Percentiles rank a stretch among this genome's conserved stretches.
Conservation (phyloP, 2,329 filamentous ascomycete species). For the Mycosphaerella arachidis region DNA sequence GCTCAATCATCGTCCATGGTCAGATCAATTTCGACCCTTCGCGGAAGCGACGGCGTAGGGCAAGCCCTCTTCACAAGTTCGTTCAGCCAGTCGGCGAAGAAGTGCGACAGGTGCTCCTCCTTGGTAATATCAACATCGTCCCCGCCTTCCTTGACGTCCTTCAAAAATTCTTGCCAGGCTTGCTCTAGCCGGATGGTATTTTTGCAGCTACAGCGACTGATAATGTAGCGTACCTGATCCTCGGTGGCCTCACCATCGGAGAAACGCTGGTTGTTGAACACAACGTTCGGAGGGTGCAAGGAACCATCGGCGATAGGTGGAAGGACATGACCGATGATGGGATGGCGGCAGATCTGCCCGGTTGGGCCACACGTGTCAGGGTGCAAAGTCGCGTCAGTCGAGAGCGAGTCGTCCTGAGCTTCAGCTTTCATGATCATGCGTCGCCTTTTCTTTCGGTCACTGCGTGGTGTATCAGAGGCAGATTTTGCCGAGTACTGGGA, state of each 20-base stretch:
- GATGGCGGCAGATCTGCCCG: neutral
- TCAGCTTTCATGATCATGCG: neutral
- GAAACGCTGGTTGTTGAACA: slow-evolving; percentile 1
- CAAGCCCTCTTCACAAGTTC: neutral
- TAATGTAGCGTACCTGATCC: slow-evolving; percentile 4
- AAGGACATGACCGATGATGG: neutral
- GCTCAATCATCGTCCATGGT: neutral
- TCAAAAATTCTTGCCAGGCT: neutral
- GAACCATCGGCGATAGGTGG: neutral
- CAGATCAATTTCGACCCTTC: neutral
- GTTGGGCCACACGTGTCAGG: neutral
- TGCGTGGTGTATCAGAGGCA: neutral
- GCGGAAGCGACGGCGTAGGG: neutral
- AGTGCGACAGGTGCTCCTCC: neutral
- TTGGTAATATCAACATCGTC: neutral
- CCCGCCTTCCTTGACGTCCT: neutral
- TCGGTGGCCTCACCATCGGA: neutral
- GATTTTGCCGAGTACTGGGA: neutral
- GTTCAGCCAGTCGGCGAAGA: neutral
- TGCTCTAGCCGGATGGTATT: neutral
- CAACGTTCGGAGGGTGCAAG: neutral
- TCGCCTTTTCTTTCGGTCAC: neutral
- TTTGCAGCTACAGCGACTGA: slow-evolving; percentile 2
- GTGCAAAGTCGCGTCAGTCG: neutral
- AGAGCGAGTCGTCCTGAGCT: neutral